These are phyloP conservation scores for Tolypocladium inflatum DNA, from an alignment of 2,329 filamentous ascomycete species.

Conservation along the genomic window DNA sequence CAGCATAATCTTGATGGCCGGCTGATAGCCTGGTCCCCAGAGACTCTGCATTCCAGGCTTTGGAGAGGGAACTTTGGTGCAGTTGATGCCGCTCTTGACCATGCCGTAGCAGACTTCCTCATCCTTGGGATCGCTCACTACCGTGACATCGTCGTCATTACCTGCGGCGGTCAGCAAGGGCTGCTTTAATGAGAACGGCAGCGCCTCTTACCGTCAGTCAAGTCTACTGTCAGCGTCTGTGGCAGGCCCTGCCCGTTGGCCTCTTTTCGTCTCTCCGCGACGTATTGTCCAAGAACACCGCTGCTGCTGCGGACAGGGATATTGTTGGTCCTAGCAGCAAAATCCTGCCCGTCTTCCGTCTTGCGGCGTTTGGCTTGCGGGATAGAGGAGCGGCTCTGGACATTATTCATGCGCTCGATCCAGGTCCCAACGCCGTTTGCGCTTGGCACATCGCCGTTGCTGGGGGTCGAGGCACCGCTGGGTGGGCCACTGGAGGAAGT, in stretches of 20 bases:
- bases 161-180: slow-evolving; percentile 26
- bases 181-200: neutral
- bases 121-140: slow-evolving; percentile 49
- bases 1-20: slow-evolving; percentile 64
- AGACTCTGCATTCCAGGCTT: slow-evolving; percentile 53
- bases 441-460: slow-evolving; percentile 11
- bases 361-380: slow-evolving; percentile 60
- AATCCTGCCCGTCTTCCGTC: slow-evolving; percentile 33
- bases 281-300: slow-evolving; percentile 54
- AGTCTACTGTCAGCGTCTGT: slow-evolving; percentile 41
- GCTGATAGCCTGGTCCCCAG: slow-evolving; percentile 53
- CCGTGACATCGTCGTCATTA: slow-evolving; percentile 47
- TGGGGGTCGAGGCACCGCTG: slow-evolving; percentile 23
- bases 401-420: slow-evolving; percentile 68
- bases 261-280: slow-evolving; percentile 50
- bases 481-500: slow-evolving; percentile 21
- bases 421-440: slow-evolving; percentile 44
- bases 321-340: slow-evolving; percentile 24
- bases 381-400: slow-evolving; percentile 52
- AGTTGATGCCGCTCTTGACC: slow-evolving; percentile 59
- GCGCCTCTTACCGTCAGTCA: slow-evolving; percentile 38
- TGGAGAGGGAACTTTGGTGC: slow-evolving; percentile 57
- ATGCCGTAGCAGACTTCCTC: slow-evolving; percentile 77
- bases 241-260: slow-evolving; percentile 17
- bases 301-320: slow-evolving; percentile 30